Base-by-base conservation (phyloP, 371 early-diverging fungal species). In the Apophysomyces elegans region DNA sequence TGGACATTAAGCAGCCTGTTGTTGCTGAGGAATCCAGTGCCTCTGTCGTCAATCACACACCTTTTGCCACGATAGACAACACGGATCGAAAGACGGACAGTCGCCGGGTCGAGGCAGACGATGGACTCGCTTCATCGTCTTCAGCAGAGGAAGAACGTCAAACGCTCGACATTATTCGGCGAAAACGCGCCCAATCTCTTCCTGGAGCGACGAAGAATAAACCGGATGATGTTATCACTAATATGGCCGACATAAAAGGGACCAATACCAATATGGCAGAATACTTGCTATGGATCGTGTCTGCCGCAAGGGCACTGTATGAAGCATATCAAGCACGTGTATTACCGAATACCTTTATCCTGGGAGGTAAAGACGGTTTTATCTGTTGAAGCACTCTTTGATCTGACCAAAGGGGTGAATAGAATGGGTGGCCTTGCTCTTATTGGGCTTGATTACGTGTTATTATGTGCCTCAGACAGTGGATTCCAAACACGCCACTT, bases 71-170 rank as follows among this genome's bases (percentile, higher is more conserved):
- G 2, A 47, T 47, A 47, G 47, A 47, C 47, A n/a, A 18, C 14
- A 47, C 47, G 18, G 16, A n/a, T 47, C 47, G n/a, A 47, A 47
- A 18, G 47, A 47, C 47, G 3, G 47, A 5, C n/a, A 18, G n/a
- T 13, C 47, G n/a, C 18, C 13, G n/a, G 47, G 43, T 16, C 45
- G 61, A 61, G 18, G 61, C 61, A 61, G 77, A 74, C 62, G 73
- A 76, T 64, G 72, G 77, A 0, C 76, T 80, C 60, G 76, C 81
- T 9, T 80, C 81, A 13, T 74, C 81, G 37, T 76, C 78, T 26
- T 80, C 80, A 0, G 46, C 70, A 4, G 81, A 77, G 56, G 72
- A 78, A 67, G 76, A 78, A 46, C 56, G 46, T 36, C 72, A 69
- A 56, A 74, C 73, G n/a, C 62, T 56, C 4, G 71, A 78, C 60